Conservation (phyloP, 768 basidiomycete species). For the Rhizopogon salebrosus region DNA sequence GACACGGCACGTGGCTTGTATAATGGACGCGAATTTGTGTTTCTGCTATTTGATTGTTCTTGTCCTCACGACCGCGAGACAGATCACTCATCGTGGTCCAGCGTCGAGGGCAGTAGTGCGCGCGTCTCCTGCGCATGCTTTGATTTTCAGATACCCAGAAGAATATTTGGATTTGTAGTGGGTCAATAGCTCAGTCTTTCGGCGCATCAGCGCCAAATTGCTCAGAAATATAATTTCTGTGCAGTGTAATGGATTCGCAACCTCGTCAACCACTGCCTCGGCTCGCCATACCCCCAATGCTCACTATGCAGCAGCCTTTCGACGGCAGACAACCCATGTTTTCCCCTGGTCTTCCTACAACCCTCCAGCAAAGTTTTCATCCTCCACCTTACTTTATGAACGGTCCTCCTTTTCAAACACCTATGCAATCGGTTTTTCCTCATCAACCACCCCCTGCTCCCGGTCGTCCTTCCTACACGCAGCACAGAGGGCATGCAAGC, state of each 20-base stretch:
- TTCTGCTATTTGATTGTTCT: neutral
- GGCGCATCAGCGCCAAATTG: neutral
- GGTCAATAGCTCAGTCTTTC: constrained; percentile 2
- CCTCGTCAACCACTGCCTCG: constrained; percentile 49
- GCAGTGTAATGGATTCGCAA: constrained; percentile 27
- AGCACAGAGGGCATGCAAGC: constrained; percentile 53
- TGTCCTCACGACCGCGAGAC: neutral
- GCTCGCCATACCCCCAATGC: constrained; percentile 51
- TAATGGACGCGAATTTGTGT: neutral
- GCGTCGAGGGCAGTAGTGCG: neutral
- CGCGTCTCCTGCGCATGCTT: neutral
- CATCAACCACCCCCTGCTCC: constrained; percentile 45
- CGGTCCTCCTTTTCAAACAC: constrained; percentile 54
- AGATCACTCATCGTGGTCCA: neutral
- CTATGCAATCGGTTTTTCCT: constrained; percentile 67
- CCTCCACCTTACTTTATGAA: constrained; percentile 43
- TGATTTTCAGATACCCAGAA: neutral
- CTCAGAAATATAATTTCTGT: constrained; percentile 7
- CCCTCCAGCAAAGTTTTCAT: constrained; percentile 53
- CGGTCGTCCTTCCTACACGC: constrained; percentile 42
- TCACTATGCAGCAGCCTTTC: constrained; percentile 54
- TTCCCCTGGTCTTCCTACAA: constrained; percentile 62
- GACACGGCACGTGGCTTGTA: neutral
- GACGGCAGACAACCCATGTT: constrained; percentile 45
- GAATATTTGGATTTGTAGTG: neutral